These are phyloP conservation scores for Senna tora DNA, from an alignment of 306 rosid species.

Conservation along the genomic window DNA sequence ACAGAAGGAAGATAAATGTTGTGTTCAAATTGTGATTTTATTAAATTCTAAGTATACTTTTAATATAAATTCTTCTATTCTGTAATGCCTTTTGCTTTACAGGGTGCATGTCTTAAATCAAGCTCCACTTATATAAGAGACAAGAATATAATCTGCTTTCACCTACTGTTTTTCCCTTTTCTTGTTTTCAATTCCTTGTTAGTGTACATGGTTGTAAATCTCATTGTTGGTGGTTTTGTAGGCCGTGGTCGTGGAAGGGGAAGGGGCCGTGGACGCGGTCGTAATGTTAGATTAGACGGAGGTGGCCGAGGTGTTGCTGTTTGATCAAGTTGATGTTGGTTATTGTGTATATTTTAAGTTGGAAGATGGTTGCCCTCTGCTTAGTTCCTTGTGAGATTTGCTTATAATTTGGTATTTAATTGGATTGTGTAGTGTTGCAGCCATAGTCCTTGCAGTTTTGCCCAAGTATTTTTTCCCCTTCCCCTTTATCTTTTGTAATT, in stretches of 20 bases:
- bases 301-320: constrained; percentile 60
- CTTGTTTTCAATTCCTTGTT: not conserved
- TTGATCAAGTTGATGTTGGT: constrained; percentile 48
- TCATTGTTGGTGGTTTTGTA: constrained; percentile 40
- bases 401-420: constrained; percentile 39
- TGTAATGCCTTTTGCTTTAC: constrained; percentile 15
- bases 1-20: constrained; percentile 11
- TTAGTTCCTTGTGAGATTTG: constrained; percentile 47
- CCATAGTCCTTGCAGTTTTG: constrained; percentile 56
- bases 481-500: constrained; percentile 32
- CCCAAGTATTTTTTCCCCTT: constrained; percentile 37
- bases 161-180: not conserved
- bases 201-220: not conserved
- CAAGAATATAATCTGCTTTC: constrained; percentile 6
- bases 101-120: not conserved
- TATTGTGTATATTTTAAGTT: constrained; percentile 43
- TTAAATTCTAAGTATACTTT: constrained; percentile 11
- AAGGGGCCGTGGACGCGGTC: constrained; percentile 72
- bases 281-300: constrained; percentile 47
- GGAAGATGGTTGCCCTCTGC: constrained; percentile 55
- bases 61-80: not conserved
- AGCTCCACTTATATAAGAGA: not conserved
- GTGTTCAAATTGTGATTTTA: constrained; percentile 8
- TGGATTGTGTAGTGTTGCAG: constrained; percentile 42
- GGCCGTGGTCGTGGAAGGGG: constrained; percentile 86